Evolutionary conservation across 768 basidiomycete species (phyloP).

Genomic region (Phylloporus sp.): DNA sequence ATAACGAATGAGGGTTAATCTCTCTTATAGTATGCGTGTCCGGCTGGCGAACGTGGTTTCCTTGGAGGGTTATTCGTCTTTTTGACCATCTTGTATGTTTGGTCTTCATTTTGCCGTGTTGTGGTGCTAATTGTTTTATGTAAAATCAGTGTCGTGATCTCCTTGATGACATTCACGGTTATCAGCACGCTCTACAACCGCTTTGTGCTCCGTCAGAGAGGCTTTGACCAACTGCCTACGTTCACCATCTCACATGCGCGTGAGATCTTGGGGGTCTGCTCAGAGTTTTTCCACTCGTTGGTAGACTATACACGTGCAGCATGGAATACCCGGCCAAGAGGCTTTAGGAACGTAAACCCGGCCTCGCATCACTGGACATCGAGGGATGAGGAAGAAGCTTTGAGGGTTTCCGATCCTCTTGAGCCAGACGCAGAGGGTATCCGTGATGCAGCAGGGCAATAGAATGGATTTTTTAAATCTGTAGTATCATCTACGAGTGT

Average conservation of each 20-base stretch:
- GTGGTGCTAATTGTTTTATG: not conserved
- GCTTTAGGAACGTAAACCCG: constrained; percentile 14
- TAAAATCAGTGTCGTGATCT: constrained; percentile 44
- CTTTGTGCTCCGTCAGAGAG: constrained; percentile 66
- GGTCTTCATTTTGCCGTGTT: not conserved
- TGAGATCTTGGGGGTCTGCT: constrained; percentile 22
- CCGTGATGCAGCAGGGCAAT: not conserved
- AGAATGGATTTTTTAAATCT: not conserved
- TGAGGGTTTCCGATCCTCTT: constrained; percentile 22
- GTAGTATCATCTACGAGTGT: constrained; percentile 11
- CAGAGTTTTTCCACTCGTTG: constrained; percentile 16
- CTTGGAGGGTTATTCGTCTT: constrained; percentile 52
- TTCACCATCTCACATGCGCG: constrained; percentile 36
- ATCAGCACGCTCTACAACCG: constrained; percentile 75
- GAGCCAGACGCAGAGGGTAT: constrained; percentile 9
- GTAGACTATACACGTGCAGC: constrained; percentile 9
- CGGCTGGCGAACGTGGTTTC: constrained; percentile 54
- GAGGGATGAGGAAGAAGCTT: constrained; percentile 30
- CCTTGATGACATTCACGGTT: constrained; percentile 62
- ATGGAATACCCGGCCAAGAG: constrained; percentile 16
- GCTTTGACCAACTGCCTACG: constrained; percentile 70
- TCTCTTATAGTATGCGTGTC: constrained; percentile 59
- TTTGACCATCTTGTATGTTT: constrained; percentile 56
- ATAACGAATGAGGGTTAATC: not conserved
- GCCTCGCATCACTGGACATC: constrained; percentile 32